Percentiles rank a stretch among this genome's conserved stretches.
Evolutionary conservation across 129 eudicot species (phyloP).

Genomic region (sunflower (Helianthus annuus)): HanXRQr2.0-SUNRISE NC_035443.2:181810237-181810736

Average conservation of each 20-base stretch:
- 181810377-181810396: constrained; percentile 75
- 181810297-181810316: constrained; percentile 69
- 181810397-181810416: constrained; percentile 74
- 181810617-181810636: constrained; percentile 46
- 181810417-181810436: constrained; percentile 52
- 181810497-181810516: constrained; percentile 31
- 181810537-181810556: constrained; percentile 28
- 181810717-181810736: constrained; percentile 13
- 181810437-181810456: constrained; percentile 72
- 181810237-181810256: background rate
- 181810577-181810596: constrained; percentile 68
- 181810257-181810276: constrained; percentile 22
- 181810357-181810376: constrained; percentile 53
- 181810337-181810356: constrained; percentile 59
- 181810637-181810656: constrained; percentile 14
- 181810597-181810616: constrained; percentile 51
- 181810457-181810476: constrained; percentile 42
- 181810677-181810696: constrained; percentile 14
- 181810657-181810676: constrained; percentile 5
- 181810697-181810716: constrained; percentile 8
- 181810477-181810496: constrained; percentile 49
- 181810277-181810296: constrained; percentile 51
- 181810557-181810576: constrained; percentile 36
- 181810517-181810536: constrained; percentile 27
- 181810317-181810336: constrained; percentile 65